Evolutionary conservation across 148 eudicot genomes (phyloP), one percentile per base, ranked within the genome.

Genomic region (Rhododendron mucronatum): DNA sequence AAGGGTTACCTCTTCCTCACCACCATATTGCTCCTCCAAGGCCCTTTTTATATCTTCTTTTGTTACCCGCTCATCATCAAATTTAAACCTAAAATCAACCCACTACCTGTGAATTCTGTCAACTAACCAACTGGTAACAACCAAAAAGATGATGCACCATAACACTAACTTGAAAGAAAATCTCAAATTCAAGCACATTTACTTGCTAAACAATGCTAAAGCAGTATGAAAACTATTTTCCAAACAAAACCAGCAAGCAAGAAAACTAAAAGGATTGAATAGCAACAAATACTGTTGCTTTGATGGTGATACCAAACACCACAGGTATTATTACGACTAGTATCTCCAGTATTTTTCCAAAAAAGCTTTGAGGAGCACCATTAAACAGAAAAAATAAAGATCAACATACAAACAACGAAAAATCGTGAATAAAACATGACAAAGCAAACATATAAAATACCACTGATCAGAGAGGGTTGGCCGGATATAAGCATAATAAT

Each of bases 21-120:
- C 98, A 83, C 98, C 98, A 92, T 92, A 96, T 69, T 94, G 98
- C 91, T 96, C 98, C 89, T 96, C 98, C 73, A 94, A 71, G 13
- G 94, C 97, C 87, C 92, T 92, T 87, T 96, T 94, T 26, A 91
- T 51, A 82, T 96, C 98, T 89, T 96, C 98, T 90, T 93, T 94
- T 65, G 98, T 94, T 18, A 96, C 98, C 88, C 98, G 92, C 76
- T 96, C 98, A 91, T 96, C 98, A 78, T 96, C 98, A 89, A 96
- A 96, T 86, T 96, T 94, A 81, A 90, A 94, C 98, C 98, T 96
- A 86, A 81, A 78, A n/a, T 77, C 26, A 69, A 44, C 16, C 74
- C 71, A 65, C 77, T 83, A 15, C 20, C 23, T 12, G 78, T 83
- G 37, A 83, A 77, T 77, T 41, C 9, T 44, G 78, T 14, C 51